phyloP scores from a whole-genome alignment of 352 stramenopile species.

The Globisporangium nodosum region DNA sequence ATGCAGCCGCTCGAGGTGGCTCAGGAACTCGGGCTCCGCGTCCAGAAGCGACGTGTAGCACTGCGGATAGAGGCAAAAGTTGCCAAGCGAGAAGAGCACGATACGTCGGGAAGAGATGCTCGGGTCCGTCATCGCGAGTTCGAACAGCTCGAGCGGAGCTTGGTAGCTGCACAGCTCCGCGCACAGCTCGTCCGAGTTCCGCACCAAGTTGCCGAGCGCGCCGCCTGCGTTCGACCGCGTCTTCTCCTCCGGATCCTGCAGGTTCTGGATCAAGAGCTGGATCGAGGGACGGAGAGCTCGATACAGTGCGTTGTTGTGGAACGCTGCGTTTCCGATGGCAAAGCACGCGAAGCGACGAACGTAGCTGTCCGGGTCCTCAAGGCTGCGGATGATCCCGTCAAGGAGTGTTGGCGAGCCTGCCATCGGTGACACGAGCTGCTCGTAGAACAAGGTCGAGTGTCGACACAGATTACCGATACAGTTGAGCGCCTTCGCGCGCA shows the following conservation, averaged over 20 bases:
- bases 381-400: constrained; percentile 45
- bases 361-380: constrained; percentile 69
- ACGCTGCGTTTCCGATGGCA: constrained; percentile 92
- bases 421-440: constrained; percentile 32
- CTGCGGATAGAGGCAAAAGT: constrained; percentile 74
- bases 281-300: constrained; percentile 52
- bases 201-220: constrained; percentile 89
- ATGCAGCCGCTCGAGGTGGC: constrained; percentile 44
- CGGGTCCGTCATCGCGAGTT: constrained; percentile 55
- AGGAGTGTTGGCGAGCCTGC: constrained; percentile 32
- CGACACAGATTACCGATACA: constrained; percentile 91
- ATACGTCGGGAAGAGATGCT: constrained; percentile 70
- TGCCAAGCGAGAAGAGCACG: constrained; percentile 90
- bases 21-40: constrained; percentile 32
- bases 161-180: constrained; percentile 50
- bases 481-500: constrained; percentile 87
- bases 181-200: constrained; percentile 83
- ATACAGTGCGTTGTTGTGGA: constrained; percentile 85
- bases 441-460: constrained; percentile 89
- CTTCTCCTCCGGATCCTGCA: constrained; percentile 82
- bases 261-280: constrained; percentile 57
- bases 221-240: constrained; percentile 90
- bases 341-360: constrained; percentile 92
- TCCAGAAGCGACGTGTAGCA: constrained; percentile 57
- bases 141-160: constrained; percentile 68